phyloP scores from a whole-genome alignment of 2,329 filamentous ascomycete species.

The Fusarium sp. region DNA sequence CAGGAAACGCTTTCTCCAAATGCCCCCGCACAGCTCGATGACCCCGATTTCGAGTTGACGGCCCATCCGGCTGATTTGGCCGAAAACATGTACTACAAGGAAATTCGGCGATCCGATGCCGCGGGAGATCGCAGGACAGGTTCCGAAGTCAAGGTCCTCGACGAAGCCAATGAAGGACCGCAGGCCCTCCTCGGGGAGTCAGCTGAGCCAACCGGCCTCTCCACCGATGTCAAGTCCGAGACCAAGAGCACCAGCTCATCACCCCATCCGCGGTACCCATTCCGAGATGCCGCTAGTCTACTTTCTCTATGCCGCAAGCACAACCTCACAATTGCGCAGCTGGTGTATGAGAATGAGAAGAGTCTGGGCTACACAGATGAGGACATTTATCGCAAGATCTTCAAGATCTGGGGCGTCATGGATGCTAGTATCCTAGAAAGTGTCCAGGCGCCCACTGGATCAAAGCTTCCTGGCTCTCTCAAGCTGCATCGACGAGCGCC shows the following conservation, averaged over 20 bases:
- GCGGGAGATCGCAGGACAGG: slow-evolving; percentile 60
- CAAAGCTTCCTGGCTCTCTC: slow-evolving; percentile 59
- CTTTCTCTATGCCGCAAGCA: slow-evolving; percentile 61
- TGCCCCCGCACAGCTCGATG: slow-evolving; percentile 22
- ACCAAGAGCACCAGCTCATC: slow-evolving; percentile 30
- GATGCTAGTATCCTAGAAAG: slow-evolving; percentile 63
- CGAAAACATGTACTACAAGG: slow-evolving; percentile 65
- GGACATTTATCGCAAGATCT: slow-evolving; percentile 60
- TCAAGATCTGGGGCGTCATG: slow-evolving; percentile 65
- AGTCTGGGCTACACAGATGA: slow-evolving; percentile 63
- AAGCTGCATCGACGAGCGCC: slow-evolving; percentile 62
- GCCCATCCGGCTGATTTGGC: slow-evolving; percentile 61
- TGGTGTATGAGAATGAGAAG: slow-evolving; percentile 66
- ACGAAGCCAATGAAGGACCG: slow-evolving; percentile 32
- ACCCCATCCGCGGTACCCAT: slow-evolving; percentile 59
- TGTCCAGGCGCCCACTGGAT: slow-evolving; percentile 58
- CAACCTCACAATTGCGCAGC: slow-evolving; percentile 63
- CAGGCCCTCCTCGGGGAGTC: slow-evolving; percentile 21
- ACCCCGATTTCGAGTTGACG: slow-evolving; percentile 17
- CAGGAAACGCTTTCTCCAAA: slow-evolving; percentile 34
- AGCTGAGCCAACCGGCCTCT: slow-evolving; percentile 5
- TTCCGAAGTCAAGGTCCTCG: slow-evolving; percentile 55
- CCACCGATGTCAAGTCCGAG: slow-evolving; percentile 33
- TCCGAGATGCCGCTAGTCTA: slow-evolving; percentile 60
- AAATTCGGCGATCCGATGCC: slow-evolving; percentile 60